Evolutionary conservation across 495 filamentous ascomycete genomes (phyloP).

Genomic region (Clavariopsis aquatica): DNA sequence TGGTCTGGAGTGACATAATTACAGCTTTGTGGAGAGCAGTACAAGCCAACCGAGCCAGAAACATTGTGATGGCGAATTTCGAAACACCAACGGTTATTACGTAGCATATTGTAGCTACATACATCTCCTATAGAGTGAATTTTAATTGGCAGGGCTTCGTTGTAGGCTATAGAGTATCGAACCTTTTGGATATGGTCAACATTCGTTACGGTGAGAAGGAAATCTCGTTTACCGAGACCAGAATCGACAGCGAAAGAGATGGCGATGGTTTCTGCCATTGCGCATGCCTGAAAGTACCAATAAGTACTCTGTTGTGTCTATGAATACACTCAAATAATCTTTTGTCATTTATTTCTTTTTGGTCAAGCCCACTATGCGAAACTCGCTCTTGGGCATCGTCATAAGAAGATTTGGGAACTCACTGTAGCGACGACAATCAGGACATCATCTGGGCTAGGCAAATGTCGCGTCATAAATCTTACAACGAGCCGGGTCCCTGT

Average conservation of each 20-base stretch:
- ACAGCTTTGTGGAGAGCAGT: slow-evolving; percentile 5
- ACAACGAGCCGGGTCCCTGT: slow-evolving; percentile 11
- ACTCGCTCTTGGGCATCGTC: no score
- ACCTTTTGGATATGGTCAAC: no score
- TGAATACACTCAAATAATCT: no score
- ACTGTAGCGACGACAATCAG: slow-evolving; percentile 16
- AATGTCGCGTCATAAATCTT: slow-evolving; percentile 14
- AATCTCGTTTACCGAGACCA: no score
- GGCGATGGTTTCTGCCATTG: no score
- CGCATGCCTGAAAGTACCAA: no score
- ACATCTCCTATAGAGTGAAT: slow-evolving; percentile 9
- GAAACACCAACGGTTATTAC: slow-evolving; percentile 19
- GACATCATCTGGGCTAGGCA: slow-evolving; percentile 12
- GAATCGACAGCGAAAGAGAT: no score
- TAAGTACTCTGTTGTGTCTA: no score
- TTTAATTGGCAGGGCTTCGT: no score
- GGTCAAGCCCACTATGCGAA: neutral
- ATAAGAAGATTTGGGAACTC: neutral
- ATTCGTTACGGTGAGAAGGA: no score
- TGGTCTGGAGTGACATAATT: slow-evolving; percentile 8
- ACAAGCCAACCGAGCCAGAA: slow-evolving; percentile 15
- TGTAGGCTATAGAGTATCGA: no score
- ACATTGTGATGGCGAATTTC: slow-evolving; percentile 23
- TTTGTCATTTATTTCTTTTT: no score
- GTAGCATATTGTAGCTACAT: slow-evolving; percentile 25